Base-by-base conservation (phyloP, 192 early-diverging fungal species). In the Linnemannia hyalina region DNA sequence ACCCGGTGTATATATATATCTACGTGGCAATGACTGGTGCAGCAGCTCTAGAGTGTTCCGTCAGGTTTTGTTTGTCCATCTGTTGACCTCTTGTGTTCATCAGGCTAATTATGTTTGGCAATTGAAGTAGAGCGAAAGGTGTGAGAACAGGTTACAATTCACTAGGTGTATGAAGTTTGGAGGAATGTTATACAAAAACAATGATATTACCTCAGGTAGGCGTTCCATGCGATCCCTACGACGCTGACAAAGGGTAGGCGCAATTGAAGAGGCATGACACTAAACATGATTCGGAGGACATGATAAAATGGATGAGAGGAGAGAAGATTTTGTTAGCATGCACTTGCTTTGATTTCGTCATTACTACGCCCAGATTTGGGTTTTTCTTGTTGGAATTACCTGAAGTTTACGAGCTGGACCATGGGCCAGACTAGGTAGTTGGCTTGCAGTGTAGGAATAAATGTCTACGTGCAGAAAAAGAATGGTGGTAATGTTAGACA, bases 391-490 rank as follows among this genome's bases (percentile, higher is more conserved):
- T 42, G 6, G 29, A 9, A 18, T 26, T 81, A 93, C 57, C 90
- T 90, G 82, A 96, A 95, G 82, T 96, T 96, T 13, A 96, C 78
- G 7, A 90, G 80, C 84, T 96, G 95, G 16, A 95, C 95, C 4
- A 90, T 80, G 26, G 95, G 95, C 95, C 95, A 96, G 10, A 95
- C 88, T 15, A 89, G 89, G 77, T 96, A 96, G 68, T 96, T 96
- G 0, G 94, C 92, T 29, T 84, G 87, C 57, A 96, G 82, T 0
- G 95, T 92, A 0, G 93, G 87, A 71, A 88, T 16, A 81, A 91
- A 96, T 32, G 91, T 86, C 85, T 92, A 80, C 40, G 47, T 35
- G 71, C 22, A 11, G 29, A 29, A 73, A 15, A 44, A n/a, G 26
- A 35, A 65, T 20, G 20, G 68, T n/a, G 3, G 32, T n/a, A 20